Percentiles rank a stretch among this genome's conserved stretches.
Conservation (phyloP, 1,139 yeast species). For the Suhomyces terraborum region DNA sequence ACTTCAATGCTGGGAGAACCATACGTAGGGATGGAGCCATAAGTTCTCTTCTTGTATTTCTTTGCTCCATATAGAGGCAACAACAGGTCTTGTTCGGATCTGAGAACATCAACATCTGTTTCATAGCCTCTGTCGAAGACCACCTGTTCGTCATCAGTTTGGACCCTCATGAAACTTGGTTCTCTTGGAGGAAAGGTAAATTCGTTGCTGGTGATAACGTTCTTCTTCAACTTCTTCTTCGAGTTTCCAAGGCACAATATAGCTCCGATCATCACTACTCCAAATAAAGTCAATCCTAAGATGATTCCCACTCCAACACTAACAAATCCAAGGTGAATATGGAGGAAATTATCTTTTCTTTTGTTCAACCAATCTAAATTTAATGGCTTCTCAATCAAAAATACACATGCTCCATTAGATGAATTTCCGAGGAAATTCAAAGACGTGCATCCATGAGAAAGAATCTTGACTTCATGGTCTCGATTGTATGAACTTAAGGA, state of each 20-base stretch:
- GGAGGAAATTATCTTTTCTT: conserved; percentile 38
- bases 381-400: conserved; percentile 68
- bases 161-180: conserved; percentile 43
- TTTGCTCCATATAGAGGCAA: conserved; percentile 29
- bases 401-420: conserved; percentile 54
- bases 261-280: conserved; percentile 32
- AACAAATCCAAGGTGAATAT: conserved; percentile 62
- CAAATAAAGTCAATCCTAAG: conserved; percentile 53
- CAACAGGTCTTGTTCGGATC: conserved; percentile 37
- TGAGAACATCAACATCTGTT: conserved; percentile 44
- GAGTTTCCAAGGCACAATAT: conserved; percentile 32
- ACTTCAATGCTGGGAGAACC: background rate
- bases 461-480: conserved; percentile 65
- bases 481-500: conserved; percentile 47
- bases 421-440: conserved; percentile 23
- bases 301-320: conserved; percentile 69
- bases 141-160: conserved; percentile 29
- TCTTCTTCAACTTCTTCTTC: conserved; percentile 14
- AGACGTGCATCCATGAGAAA: conserved; percentile 68
- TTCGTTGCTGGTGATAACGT: conserved; percentile 9
- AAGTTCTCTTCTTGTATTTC: conserved; percentile 19
- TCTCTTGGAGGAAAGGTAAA: conserved; percentile 25
- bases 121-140: conserved; percentile 46
- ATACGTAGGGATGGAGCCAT: conserved; percentile 16
- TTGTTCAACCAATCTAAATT: conserved; percentile 57